A percentile compares a stretch with the other conserved stretches of the same genome.
phyloP scores from a whole-genome alignment of 164 flowering plant genomes.

The Dillenia turbinata region DNA sequence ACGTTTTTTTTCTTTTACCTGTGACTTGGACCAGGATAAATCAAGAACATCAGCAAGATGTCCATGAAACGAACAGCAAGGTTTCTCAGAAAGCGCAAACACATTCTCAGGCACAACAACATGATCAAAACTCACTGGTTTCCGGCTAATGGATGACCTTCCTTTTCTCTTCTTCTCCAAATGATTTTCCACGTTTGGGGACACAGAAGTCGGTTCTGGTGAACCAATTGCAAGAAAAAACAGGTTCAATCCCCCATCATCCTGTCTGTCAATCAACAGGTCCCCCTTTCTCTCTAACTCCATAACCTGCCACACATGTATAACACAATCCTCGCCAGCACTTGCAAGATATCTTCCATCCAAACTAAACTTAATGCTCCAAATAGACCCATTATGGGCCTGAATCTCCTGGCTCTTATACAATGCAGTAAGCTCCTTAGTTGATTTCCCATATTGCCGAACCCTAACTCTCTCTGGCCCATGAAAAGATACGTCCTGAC shows the following conservation, averaged over 20 bases:
- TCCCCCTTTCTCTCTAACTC: slow-evolving; percentile 88
- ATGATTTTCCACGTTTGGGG: slow-evolving; percentile 39
- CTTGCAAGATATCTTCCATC: slow-evolving; percentile 93
- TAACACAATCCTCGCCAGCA: slow-evolving; percentile 96
- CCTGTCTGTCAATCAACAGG: slow-evolving; percentile 57
- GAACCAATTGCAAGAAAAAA: slow-evolving; percentile 56
- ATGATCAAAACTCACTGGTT: slow-evolving; percentile 69
- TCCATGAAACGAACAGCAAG: slow-evolving; percentile 82
- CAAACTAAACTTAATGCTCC: slow-evolving; percentile 91
- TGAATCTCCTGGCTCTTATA: slow-evolving; percentile 87
- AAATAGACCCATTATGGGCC: slow-evolving; percentile 93
- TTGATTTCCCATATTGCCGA: slow-evolving; percentile 81
- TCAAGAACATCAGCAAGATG: slow-evolving; percentile 92
- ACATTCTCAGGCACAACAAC: slow-evolving; percentile 70
- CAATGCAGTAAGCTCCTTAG: slow-evolving; percentile 71
- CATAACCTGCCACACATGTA: slow-evolving; percentile 88
- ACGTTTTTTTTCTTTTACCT: slow-evolving; percentile 54
- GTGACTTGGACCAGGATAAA: slow-evolving; percentile 96
- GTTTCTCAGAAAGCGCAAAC: slow-evolving; percentile 85
- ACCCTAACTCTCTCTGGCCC: slow-evolving; percentile 85
- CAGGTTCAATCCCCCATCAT: slow-evolving; percentile 54
- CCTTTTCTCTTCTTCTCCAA: slow-evolving; percentile 75
- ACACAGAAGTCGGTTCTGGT: slow-evolving; percentile 58
- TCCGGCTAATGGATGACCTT: slow-evolving; percentile 62
- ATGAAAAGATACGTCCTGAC: slow-evolving; percentile 82